Evolutionary conservation across 2,329 filamentous ascomycete species (phyloP), one percentile per base, ranked within the genome.

Genomic region (Byssothecium circinans): DNA sequence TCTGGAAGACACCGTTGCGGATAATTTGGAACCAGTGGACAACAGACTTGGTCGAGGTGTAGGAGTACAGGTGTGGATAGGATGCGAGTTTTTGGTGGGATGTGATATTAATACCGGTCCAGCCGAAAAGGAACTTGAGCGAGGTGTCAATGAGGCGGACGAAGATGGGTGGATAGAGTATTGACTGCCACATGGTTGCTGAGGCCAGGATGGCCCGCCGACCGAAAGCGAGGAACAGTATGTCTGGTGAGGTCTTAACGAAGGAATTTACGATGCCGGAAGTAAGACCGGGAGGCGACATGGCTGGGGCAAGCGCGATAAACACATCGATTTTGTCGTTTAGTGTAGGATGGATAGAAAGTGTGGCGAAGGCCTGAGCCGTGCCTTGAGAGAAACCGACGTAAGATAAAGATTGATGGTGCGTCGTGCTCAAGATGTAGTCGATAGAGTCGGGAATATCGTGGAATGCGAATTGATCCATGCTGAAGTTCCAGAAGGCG

Each of bases 11-110:
- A 62, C 90, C 89, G 63, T 92, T 96, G 56, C 94, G 87, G 62
- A 99, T 99, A 67, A 99, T 96, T 68, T 99, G 94, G 70, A 99
- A 99, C 94, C 94, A 99, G 68, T 99, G 94, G 0, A 99, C 94
- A 8, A 99, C 91, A 17, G 87, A 91, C 74, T 99, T 99, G 47
- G 91, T 96, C 68, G 89, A 95, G 0, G 92, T 96, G 69, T 92
- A 97, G 0, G 91, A 96, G 75, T 96, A 99, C 0, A 99, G 76
- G 74, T 99, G 94, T 8, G 92, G 87, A 68, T 99, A 99, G 1
- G 91, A 91, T 2, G 94, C 94, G 15, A 99, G 82, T 67, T 99
- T 99, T 71, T 99, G 94, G 47, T 87, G 85, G 0, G 83, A 75
- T 8, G 84, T 84, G 52, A 99, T 96, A 68, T 97, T 99, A 49